Evolutionary conservation across 306 rosid species (phyloP).

Genomic region (Begonia loranthoides): DNA sequence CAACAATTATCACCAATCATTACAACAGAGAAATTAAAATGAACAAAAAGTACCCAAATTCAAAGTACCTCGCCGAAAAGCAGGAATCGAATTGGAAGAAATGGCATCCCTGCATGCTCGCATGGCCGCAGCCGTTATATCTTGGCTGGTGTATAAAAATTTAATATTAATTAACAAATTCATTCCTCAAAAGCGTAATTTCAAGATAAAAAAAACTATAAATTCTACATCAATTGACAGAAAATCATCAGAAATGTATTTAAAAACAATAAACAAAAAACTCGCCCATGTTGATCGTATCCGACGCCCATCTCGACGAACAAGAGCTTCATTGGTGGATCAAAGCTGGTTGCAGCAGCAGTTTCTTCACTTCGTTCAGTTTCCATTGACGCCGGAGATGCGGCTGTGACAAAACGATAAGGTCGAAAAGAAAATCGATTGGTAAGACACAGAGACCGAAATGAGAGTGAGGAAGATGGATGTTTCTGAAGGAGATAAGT

Average conservation of each 20-base stretch:
- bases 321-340: slow-evolving; percentile 58
- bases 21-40: too few relatives aligned
- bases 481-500: slow-evolving; percentile 5
- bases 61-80: slow-evolving; percentile 67
- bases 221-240: too few relatives aligned
- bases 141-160: slow-evolving; percentile 37
- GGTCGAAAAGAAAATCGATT: slow-evolving; percentile 14
- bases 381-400: slow-evolving; percentile 50
- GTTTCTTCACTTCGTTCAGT: slow-evolving; percentile 20
- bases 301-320: slow-evolving; percentile 99
- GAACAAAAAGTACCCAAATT: neutral
- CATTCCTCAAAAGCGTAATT: too few relatives aligned
- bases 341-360: slow-evolving; percentile 9
- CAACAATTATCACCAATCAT: too few relatives aligned
- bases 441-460: slow-evolving; percentile 22
- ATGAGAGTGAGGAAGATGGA: slow-evolving; percentile 9
- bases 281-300: slow-evolving; percentile 86
- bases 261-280: neutral
- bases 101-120: slow-evolving; percentile 92
- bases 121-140: slow-evolving; percentile 87
- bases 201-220: too few relatives aligned
- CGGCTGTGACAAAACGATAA: slow-evolving; percentile 17
- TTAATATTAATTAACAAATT: too few relatives aligned
- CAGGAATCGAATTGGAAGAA: slow-evolving; percentile 90
- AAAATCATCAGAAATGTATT: too few relatives aligned